Evolutionary conservation across 2,329 filamentous ascomycete species (phyloP), one percentile per base, ranked within the genome.

Genomic region (Trichoderma breve): DNA sequence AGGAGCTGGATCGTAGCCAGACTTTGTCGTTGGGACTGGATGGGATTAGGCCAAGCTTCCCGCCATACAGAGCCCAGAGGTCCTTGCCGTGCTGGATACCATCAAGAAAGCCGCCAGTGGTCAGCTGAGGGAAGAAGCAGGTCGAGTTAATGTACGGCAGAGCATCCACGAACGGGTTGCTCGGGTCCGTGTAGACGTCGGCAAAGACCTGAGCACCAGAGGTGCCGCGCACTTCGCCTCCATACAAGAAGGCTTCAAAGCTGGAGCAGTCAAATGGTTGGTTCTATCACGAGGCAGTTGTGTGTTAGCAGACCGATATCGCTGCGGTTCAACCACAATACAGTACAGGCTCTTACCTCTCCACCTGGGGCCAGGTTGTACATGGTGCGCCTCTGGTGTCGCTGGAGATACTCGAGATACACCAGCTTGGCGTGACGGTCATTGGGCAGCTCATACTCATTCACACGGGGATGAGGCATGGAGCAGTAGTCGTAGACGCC

Each of bases 21-120:
- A 70, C 67, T 30, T 63, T 70, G 12, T 55, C 58, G 9, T 26
- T 63, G 21, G 67, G 67, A 1, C 4, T 3, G 1, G 6, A n/a
- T 53, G 67, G 67, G 11, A 70, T 70, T 9, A 70, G 67, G 9
- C 67, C 67, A 14, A 70, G 67, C 39, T 39, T 62, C 2, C 51
- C 67, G 3, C 67, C 67, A 18, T 70, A 70, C 5, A 70, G 58
- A 18, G 58, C 28, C 67, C 67, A 70, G 18, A 70, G 58, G 4
- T 70, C 67, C 15, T 63, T 70, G 57, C 67, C 67, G n/a, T 70
- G 67, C 18, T 63, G 67, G 28, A 70, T n/a, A n/a, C 67, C 67
- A 6, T 70, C 67, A 11, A 70, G 67, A 21, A 70, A 15, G 4
- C 67, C 67, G 8, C 67, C 67, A 3, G 67, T 62, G 5, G 67